Conservation (phyloP, 495 filamentous ascomycete species). For the Articulospora tetracladia region DNA sequence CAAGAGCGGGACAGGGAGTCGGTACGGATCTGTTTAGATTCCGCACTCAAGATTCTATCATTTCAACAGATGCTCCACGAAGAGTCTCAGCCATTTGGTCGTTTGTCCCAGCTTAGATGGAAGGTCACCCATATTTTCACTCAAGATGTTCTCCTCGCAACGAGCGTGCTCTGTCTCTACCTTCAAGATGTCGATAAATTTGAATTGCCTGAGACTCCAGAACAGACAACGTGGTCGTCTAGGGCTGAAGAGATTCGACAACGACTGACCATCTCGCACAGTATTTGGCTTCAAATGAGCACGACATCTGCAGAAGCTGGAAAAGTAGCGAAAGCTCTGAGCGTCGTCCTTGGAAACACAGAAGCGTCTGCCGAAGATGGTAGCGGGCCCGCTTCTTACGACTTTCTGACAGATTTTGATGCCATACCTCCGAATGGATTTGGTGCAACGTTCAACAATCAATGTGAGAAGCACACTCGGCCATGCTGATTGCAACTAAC, state of each 20-base stretch:
- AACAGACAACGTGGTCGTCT: slow-evolving; percentile 8
- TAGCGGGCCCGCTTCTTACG: slow-evolving; percentile 11
- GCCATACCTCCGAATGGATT: slow-evolving; percentile 13
- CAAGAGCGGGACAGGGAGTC: slow-evolving; percentile 6
- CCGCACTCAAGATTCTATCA: slow-evolving; percentile 6
- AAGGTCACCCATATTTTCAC: slow-evolving; percentile 5
- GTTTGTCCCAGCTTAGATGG: slow-evolving; percentile 5
- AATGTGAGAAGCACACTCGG: slow-evolving; percentile 12
- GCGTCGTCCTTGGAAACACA: not conserved
- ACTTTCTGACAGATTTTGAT: slow-evolving; percentile 10
- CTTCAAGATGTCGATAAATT: slow-evolving; percentile 8
- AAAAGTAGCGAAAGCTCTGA: not conserved
- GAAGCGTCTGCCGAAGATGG: slow-evolving; percentile 9
- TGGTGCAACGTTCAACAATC: slow-evolving; percentile 12
- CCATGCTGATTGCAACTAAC: slow-evolving; percentile 8
- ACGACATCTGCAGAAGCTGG: not conserved
- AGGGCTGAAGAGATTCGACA: not conserved
- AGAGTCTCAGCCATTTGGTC: not conserved
- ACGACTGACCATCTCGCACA: not conserved
- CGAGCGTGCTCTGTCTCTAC: slow-evolving; percentile 9
- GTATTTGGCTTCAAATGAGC: not conserved
- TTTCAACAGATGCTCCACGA: slow-evolving; percentile 3
- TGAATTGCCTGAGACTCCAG: slow-evolving; percentile 9
- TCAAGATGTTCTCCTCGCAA: slow-evolving; percentile 9
- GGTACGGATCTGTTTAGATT: slow-evolving; percentile 8